Evolutionary conservation across 371 early-diverging fungal genomes (phyloP).

Genomic region (Mucor plumbeus): DNA sequence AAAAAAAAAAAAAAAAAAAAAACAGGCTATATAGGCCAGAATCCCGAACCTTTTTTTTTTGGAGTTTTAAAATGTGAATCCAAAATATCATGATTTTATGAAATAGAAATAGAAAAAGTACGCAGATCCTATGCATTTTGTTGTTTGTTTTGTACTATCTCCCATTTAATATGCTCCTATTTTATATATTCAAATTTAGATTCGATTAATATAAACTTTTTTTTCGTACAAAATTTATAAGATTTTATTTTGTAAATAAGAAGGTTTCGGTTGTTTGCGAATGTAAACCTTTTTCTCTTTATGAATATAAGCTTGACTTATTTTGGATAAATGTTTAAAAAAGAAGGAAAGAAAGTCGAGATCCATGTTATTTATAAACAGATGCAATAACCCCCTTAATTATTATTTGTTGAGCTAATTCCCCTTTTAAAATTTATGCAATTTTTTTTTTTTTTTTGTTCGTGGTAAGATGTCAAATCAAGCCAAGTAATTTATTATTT

Average conservation of each 20-base stretch:
- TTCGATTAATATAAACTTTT: background rate
- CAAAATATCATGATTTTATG: background rate
- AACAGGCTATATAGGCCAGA: background rate
- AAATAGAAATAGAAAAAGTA: background rate
- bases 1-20: conserved; percentile 1
- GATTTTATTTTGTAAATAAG: background rate
- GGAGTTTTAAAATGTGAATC: conserved; percentile 2
- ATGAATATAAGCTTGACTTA: background rate
- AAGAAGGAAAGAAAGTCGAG: background rate
- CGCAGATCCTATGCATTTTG: background rate
- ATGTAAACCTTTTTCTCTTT: background rate
- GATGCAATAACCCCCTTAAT: background rate
- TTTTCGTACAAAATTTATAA: too few species aligned
- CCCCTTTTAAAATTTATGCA: background rate
- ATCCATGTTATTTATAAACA: conserved; percentile 3
- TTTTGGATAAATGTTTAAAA: background rate
- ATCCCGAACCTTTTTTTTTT: background rate
- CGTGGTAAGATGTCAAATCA: background rate
- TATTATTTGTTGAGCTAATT: background rate
- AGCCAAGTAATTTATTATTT: background rate
- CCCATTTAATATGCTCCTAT: conserved; percentile 2
- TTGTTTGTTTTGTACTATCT: background rate
- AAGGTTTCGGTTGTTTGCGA: background rate
- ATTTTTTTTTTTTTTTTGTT: background rate
- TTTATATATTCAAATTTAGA: background rate